Evolutionary conservation across 768 basidiomycete species (phyloP).

Genomic region (Calocybe cyanea): DNA sequence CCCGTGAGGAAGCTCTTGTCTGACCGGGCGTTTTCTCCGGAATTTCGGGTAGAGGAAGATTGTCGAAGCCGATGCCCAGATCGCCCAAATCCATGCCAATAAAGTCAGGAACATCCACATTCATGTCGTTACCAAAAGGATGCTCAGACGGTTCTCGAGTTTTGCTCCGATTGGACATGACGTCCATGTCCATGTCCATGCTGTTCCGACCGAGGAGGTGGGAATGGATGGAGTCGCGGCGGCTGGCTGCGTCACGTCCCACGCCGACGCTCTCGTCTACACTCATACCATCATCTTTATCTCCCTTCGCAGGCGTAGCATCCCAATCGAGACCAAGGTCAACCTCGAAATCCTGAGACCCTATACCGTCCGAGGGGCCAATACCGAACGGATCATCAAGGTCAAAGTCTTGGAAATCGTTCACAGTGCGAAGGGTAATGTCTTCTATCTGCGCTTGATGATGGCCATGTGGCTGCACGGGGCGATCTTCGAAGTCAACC

Average conservation of each 20-base stretch:
- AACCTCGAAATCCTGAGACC: conserved; percentile 77
- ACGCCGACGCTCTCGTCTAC: conserved; percentile 65
- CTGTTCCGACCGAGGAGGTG: conserved; percentile 49
- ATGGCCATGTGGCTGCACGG: conserved; percentile 63
- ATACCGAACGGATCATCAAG: conserved; percentile 75
- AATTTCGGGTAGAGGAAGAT: conserved; percentile 37
- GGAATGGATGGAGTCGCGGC: conserved; percentile 58
- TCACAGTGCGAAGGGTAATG: conserved; percentile 79
- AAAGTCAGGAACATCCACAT: conserved; percentile 46
- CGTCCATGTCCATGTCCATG: conserved; percentile 52
- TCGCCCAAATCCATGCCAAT: conserved; percentile 64
- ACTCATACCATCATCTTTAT: conserved; percentile 50
- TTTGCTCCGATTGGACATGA: conserved; percentile 53
- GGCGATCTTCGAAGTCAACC: conserved; percentile 70
- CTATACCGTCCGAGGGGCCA: conserved; percentile 78
- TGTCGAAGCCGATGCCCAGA: conserved; percentile 64
- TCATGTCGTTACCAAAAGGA: conserved; percentile 55
- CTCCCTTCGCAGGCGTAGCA: conserved; percentile 43
- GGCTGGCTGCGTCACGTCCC: conserved; percentile 64
- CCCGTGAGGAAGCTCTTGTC: conserved; percentile 61
- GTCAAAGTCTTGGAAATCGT: conserved; percentile 65
- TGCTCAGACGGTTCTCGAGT: conserved; percentile 67
- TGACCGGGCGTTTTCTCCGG: conserved; percentile 56
- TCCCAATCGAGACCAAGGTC: conserved; percentile 80
- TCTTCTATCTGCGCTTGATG: conserved; percentile 84